A percentile compares a stretch with the other conserved stretches of the same genome.
These are phyloP conservation scores for Globisporangium polare DNA, from an alignment of 352 stramenopile species.

Conservation along the genomic window DNA sequence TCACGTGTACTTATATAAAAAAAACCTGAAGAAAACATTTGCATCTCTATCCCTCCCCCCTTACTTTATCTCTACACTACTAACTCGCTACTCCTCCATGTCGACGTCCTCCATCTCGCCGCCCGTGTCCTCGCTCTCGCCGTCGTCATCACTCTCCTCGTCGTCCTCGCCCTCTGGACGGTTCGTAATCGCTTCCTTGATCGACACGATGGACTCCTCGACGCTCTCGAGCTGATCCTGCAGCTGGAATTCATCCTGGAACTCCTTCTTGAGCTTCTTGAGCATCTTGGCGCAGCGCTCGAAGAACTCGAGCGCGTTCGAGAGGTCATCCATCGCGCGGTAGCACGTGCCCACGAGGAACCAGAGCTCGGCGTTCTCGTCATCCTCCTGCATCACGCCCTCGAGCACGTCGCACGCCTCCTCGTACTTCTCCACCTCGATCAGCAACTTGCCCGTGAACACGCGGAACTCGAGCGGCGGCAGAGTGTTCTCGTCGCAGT, in stretches of 20 bases:
- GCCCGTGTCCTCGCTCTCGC: conserved; percentile 23
- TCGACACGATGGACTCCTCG: conserved; percentile 48
- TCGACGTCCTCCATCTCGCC: conserved; percentile 67
- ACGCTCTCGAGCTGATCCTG: conserved; percentile 79
- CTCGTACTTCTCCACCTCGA: conserved; percentile 84
- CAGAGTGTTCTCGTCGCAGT: conserved; percentile 63
- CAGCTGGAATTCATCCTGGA: conserved; percentile 69
- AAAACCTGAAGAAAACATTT: conserved; percentile 15
- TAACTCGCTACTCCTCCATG: conserved; percentile 61
- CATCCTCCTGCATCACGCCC: conserved; percentile 86
- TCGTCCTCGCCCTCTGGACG: conserved; percentile 51
- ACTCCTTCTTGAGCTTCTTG: conserved; percentile 72
- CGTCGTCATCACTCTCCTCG: conserved; percentile 39
- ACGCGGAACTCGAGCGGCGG: conserved; percentile 85
- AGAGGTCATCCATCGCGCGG: conserved; percentile 77
- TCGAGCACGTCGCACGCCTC: conserved; percentile 80
- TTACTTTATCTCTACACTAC: conserved; percentile 22
- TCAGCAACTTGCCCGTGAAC: conserved; percentile 77
- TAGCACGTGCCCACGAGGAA: conserved; percentile 88
- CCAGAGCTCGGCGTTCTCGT: conserved; percentile 89
- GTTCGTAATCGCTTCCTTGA: conserved; percentile 55
- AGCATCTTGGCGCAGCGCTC: conserved; percentile 79
- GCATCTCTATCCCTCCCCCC: conserved; percentile 36
- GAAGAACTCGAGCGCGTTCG: conserved; percentile 84
- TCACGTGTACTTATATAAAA: conserved; percentile 29